Percentiles rank a stretch among this genome's conserved stretches.
phyloP scores from a whole-genome alignment of 2,329 filamentous ascomycete species.

The Ophiostoma sp. region DNA sequence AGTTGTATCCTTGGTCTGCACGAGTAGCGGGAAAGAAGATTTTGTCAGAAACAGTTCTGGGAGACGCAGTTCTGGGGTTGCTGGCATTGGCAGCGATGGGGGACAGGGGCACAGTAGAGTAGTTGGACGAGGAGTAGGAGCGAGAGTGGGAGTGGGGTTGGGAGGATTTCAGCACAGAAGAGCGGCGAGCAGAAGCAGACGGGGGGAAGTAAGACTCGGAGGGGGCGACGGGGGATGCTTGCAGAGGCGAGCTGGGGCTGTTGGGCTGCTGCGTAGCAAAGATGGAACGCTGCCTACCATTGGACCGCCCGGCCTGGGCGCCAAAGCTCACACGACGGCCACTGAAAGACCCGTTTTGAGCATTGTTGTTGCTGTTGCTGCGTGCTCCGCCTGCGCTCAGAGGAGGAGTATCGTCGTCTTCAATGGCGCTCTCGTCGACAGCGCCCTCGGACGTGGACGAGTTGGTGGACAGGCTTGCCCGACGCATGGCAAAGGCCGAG shows the following conservation, averaged over 20 bases:
- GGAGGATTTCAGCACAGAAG: not conserved
- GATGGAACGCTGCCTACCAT: constrained; percentile 52
- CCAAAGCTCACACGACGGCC: constrained; percentile 82
- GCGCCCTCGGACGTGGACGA: constrained; percentile 44
- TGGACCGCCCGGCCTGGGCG: constrained; percentile 60
- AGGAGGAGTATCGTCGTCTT: constrained; percentile 57
- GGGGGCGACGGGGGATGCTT: not conserved
- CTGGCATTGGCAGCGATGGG: not conserved
- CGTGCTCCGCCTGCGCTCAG: constrained; percentile 38
- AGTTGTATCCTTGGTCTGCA: constrained; percentile 90
- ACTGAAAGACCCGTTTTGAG: not conserved
- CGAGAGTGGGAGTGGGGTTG: not conserved
- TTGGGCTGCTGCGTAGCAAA: constrained; percentile 30
- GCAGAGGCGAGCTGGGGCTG: not conserved
- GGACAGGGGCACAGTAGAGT: constrained; percentile 22
- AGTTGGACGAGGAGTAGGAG: constrained; percentile 15
- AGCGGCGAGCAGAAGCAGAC: constrained; percentile 13
- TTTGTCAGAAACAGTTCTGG: constrained; percentile 61
- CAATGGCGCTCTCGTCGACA: constrained; percentile 67
- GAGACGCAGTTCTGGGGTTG: constrained; percentile 26
- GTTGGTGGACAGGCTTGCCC: constrained; percentile 65
- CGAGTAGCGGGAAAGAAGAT: constrained; percentile 42
- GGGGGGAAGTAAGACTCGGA: not conserved
- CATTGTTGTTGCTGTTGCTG: constrained; percentile 14
- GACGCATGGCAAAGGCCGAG: constrained; percentile 49